Percentiles rank a stretch among this genome's conserved stretches.
Conservation (phyloP, 768 basidiomycete species). For the Lepiota brunneoincarnata region DNA sequence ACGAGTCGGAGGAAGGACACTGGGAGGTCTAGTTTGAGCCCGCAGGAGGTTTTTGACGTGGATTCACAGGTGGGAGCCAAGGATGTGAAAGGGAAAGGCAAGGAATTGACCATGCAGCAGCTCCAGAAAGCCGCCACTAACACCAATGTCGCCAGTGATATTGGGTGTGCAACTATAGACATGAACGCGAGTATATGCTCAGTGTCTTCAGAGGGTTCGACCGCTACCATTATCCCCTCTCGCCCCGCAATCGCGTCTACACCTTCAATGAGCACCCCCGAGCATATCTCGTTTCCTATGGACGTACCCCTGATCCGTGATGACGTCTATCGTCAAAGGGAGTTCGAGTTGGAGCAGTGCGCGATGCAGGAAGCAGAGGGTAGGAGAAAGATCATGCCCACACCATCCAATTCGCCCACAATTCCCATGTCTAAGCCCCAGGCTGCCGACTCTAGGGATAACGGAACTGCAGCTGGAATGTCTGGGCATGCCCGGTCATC, state of each 20-base stretch:
- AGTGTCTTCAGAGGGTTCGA: constrained; percentile 8
- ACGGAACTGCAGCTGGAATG: constrained; percentile 6
- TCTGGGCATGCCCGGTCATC: background rate
- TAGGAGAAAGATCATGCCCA: constrained; percentile 38
- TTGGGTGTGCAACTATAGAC: constrained; percentile 1
- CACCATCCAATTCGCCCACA: constrained; percentile 61
- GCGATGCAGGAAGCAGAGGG: constrained; percentile 24
- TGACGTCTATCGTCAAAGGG: constrained; percentile 11
- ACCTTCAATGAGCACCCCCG: constrained; percentile 16
- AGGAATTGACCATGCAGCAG: constrained; percentile 2
- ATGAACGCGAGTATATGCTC: constrained; percentile 18
- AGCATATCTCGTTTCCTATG: constrained; percentile 19
- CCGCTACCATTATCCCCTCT: constrained; percentile 10
- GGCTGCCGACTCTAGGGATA: constrained; percentile 17
- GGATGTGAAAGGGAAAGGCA: background rate
- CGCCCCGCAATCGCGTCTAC: constrained; percentile 19
- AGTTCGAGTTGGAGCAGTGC: constrained; percentile 9
- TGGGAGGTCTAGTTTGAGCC: background rate
- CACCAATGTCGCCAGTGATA: constrained; percentile 2
- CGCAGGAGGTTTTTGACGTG: background rate
- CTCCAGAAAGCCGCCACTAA: background rate
- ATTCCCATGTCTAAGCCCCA: constrained; percentile 23
- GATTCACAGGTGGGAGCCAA: background rate
- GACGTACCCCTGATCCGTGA: constrained; percentile 14
- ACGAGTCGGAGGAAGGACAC: background rate